Conservation (phyloP, 305 asterid species). For the Rubia peregrina region DNA sequence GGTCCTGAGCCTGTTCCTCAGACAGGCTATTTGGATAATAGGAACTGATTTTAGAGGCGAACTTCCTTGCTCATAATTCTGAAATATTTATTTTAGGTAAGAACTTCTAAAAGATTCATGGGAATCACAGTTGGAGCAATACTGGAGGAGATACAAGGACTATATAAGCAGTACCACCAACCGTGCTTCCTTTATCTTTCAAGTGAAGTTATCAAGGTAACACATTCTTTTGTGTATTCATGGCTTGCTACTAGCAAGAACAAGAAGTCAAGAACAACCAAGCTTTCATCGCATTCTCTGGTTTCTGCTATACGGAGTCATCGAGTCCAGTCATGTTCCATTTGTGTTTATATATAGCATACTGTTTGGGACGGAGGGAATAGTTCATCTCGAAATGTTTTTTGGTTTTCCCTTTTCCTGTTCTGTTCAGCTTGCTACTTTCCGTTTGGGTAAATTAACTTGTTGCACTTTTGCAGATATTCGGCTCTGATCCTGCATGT, state of each 20-base stretch:
- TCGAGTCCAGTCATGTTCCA: neutral
- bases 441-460: conserved; percentile 17
- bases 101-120: conserved; percentile 88
- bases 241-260: conserved; percentile 3
- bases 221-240: conserved; percentile 4
- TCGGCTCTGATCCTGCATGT: conserved; percentile 96
- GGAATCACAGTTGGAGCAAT: conserved; percentile 90
- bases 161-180: conserved; percentile 79
- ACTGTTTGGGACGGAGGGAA: neutral
- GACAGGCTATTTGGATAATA: neutral
- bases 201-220: conserved; percentile 96
- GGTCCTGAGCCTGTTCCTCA: neutral
- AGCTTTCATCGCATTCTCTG: neutral
- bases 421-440: neutral
- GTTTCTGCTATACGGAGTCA: neutral
- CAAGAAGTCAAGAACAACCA: neutral
- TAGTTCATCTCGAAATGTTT: neutral
- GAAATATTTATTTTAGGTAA: conserved; percentile 46
- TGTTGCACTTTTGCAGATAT: conserved; percentile 52
- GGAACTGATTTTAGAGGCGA: neutral
- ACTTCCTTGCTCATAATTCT: neutral
- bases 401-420: neutral
- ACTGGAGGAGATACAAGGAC: conserved; percentile 86
- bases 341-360: neutral
- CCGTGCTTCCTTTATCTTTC: conserved; percentile 96